These are phyloP conservation scores for Periconia sp. DNA, from an alignment of 2,329 filamentous ascomycete genomes.

Conservation along the genomic window DNA sequence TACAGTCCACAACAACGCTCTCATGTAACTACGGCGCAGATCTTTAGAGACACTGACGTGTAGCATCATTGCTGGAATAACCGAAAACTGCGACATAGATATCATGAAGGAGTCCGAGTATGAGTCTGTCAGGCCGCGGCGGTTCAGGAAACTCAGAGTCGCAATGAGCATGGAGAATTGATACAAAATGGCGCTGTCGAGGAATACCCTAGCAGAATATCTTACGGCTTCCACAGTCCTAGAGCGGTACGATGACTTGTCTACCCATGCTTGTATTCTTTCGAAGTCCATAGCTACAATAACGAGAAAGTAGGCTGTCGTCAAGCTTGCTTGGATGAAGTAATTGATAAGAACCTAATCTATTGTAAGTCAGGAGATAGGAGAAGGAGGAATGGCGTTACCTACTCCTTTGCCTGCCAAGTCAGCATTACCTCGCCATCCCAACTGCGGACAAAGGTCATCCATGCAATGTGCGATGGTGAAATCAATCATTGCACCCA, in stretches of 20 bases:
- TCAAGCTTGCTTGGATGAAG: constrained; percentile 1
- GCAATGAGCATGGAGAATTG: constrained; percentile 8
- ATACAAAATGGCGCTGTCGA: constrained; percentile 4
- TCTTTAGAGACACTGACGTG: neutral
- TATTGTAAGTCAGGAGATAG: neutral
- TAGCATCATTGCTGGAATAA: neutral
- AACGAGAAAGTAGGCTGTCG: neutral
- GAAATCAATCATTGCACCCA: neutral
- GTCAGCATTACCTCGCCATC: constrained; percentile 4
- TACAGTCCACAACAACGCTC: too few species aligned
- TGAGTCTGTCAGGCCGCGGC: too few species aligned
- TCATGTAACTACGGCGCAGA: neutral
- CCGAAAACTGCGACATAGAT: neutral
- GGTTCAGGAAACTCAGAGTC: neutral
- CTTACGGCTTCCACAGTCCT: neutral
- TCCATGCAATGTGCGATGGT: neutral
- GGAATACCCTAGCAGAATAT: constrained; percentile 6
- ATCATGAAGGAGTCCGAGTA: neutral
- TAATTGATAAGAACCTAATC: constrained; percentile 4
- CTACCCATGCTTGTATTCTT: neutral
- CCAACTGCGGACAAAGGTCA: neutral
- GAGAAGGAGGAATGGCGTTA: neutral
- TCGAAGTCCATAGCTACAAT: neutral
- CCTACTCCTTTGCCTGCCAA: constrained; percentile 2
- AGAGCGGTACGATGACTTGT: neutral